Conservation (phyloP, 2,329 filamentous ascomycete species). For the Ophiostoma piceae region DNA sequence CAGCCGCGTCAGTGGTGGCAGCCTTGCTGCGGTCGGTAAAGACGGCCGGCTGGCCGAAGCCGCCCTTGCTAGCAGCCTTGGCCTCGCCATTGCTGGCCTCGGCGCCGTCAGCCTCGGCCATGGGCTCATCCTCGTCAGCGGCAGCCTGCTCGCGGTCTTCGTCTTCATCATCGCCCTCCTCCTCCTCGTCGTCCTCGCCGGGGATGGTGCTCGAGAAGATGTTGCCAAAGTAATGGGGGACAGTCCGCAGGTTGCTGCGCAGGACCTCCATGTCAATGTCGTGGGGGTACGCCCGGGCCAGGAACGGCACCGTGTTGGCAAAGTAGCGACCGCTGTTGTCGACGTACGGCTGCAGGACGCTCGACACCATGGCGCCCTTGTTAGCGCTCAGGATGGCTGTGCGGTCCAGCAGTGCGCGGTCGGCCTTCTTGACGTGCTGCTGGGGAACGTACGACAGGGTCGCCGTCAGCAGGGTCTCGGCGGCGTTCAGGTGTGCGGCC, state of each 20-base stretch:
- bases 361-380: constrained; percentile 70
- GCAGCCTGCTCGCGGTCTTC: background rate
- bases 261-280: constrained; percentile 67
- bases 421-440: constrained; percentile 60
- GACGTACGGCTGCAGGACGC: constrained; percentile 71
- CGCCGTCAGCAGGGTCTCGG: constrained; percentile 55
- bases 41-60: constrained; percentile 20
- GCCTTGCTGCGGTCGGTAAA: constrained; percentile 22
- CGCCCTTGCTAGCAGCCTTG: background rate
- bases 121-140: constrained; percentile 33
- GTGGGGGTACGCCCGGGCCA: constrained; percentile 60
- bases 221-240: constrained; percentile 30
- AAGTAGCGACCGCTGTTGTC: constrained; percentile 58
- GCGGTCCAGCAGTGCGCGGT: constrained; percentile 72
- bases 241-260: constrained; percentile 51
- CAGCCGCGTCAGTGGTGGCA: background rate
- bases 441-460: constrained; percentile 61
- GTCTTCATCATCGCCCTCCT: constrained; percentile 36
- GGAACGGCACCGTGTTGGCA: constrained; percentile 73
- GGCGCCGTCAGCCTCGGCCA: constrained; percentile 28
- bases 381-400: constrained; percentile 67
- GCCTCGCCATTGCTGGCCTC: background rate
- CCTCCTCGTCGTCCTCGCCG: constrained; percentile 31
- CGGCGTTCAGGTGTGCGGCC: constrained; percentile 49
- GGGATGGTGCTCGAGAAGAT: constrained; percentile 28